Percentiles rank a stretch among this genome's conserved stretches.
These are phyloP conservation scores for Serendipita sp. DNA, from an alignment of 768 basidiomycete species.

Conservation along the genomic window DNA sequence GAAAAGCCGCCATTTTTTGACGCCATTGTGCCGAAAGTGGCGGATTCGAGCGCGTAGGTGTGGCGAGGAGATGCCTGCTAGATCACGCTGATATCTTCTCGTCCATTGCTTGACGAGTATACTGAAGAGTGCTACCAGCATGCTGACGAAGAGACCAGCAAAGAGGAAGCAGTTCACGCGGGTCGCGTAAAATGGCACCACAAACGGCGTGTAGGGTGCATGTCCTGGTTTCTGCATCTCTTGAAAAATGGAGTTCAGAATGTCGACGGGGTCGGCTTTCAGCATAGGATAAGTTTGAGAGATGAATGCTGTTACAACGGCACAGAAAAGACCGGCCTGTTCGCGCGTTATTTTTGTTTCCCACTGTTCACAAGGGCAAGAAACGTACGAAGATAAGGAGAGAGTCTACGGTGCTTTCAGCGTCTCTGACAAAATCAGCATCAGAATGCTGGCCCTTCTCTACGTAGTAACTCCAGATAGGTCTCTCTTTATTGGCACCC, in stretches of 20 bases:
- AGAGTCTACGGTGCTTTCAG: not conserved
- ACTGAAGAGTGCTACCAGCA: conserved; percentile 16
- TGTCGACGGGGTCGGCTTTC: conserved; percentile 10
- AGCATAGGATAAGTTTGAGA: conserved; percentile 14
- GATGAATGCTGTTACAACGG: conserved; percentile 17
- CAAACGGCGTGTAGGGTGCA: not conserved
- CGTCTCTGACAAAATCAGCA: not conserved
- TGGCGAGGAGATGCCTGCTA: conserved; percentile 1
- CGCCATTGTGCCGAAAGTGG: conserved; percentile 14
- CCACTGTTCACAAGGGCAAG: not conserved
- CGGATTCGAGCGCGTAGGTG: conserved; percentile 13
- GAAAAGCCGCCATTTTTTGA: conserved; percentile 15
- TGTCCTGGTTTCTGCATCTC: not conserved
- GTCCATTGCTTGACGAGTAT: conserved; percentile 21
- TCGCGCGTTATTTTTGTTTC: not conserved
- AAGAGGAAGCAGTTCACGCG: conserved; percentile 21
- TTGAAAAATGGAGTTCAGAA: not conserved
- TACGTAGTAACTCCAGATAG: not conserved
- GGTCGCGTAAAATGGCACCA: conserved; percentile 22
- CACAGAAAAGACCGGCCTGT: conserved; percentile 19
- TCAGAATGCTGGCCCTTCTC: not conserved
- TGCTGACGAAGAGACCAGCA: conserved; percentile 16
- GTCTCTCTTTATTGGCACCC: too few relatives aligned
- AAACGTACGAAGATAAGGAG: not conserved
- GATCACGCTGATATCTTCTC: conserved; percentile 10